Base-by-base conservation (phyloP, 1,139 yeast genomes). In the Debaryomyces psychrophilus region DNA sequence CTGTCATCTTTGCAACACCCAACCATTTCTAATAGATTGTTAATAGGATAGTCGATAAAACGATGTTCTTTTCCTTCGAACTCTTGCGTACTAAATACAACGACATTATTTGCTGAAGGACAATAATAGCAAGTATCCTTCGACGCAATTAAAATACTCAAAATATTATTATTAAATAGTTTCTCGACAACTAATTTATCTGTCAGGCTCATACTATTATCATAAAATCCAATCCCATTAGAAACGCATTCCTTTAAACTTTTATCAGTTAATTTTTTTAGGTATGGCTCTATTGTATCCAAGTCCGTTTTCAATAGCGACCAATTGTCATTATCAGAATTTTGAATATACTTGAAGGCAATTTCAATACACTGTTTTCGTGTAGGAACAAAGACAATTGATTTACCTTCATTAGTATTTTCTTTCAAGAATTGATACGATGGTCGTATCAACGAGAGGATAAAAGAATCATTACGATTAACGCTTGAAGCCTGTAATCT, bases 11-110 rank as follows among this genome's bases (percentile, higher is more conserved):
- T 59, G 8, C 87, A 77, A 48, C 77, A 68, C 0, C 96, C 96
- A 43, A 86, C 68, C 92, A 90, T 87, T 53, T 87, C 95, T 43
- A 85, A 62, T 0, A 90, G 43, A 14, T 83, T 85, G 54, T 76
- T 78, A 28, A 89, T 72, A 0, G 89, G 71, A 59, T 90, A 90
- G 59, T 86, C 90, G 42, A 83, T 67, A 53, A 77, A 80, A 25
- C 92, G 69, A 55, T 83, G 87, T 52, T 87, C 96, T 42, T 74
- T 78, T 1, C 88, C 93, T 45, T 90, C 95, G 57, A 74, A 87
- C 26, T 68, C 74, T 52, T 82, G 85, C 0, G 97, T 90, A 5
- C 95, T 90, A 53, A 85, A 63, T 8, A 92, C 72, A 18, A 87
- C 64, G 2, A 87, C 87, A 43, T 73, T 64, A 38, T 72, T 68